These are phyloP conservation scores for Pythium utonaiense DNA, from an alignment of 352 stramenopile species.

Conservation along the genomic window DNA sequence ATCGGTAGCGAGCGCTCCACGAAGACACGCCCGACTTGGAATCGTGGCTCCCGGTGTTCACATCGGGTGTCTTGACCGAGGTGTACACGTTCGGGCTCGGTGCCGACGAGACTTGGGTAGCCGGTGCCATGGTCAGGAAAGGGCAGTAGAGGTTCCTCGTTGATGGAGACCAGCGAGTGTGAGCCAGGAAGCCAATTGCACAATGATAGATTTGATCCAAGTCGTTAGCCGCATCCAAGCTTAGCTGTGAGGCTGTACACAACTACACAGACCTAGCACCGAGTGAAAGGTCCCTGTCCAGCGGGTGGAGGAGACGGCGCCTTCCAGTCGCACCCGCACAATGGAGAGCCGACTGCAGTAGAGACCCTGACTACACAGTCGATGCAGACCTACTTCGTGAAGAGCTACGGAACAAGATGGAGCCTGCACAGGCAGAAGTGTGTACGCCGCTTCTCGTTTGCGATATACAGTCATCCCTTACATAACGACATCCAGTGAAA, in stretches of 20 bases:
- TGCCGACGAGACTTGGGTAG: background rate
- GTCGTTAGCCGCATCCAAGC: background rate
- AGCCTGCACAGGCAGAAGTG: no score
- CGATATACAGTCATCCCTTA: no score
- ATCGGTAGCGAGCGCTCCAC: background rate
- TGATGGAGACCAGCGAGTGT: background rate
- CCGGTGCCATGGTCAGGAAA: background rate
- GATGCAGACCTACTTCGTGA: no score
- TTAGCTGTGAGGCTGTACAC: no score
- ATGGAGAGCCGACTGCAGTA: background rate
- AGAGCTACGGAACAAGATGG: background rate
- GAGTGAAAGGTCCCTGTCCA: no score
- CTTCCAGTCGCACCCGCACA: background rate
- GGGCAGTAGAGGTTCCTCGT: background rate
- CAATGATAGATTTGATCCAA: background rate
- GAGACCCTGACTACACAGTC: no score
- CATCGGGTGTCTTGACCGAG: background rate
- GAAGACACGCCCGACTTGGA: background rate
- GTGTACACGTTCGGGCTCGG: conserved; percentile 1
- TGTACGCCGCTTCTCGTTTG: background rate
- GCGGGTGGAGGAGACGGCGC: background rate
- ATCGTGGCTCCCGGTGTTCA: background rate
- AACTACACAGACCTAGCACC: no score
- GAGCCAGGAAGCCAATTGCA: background rate
- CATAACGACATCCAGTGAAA: no score